Evolutionary conservation across 108 stramenopile genomes (phyloP).

Genomic region (Schizochytrium sp.): DNA sequence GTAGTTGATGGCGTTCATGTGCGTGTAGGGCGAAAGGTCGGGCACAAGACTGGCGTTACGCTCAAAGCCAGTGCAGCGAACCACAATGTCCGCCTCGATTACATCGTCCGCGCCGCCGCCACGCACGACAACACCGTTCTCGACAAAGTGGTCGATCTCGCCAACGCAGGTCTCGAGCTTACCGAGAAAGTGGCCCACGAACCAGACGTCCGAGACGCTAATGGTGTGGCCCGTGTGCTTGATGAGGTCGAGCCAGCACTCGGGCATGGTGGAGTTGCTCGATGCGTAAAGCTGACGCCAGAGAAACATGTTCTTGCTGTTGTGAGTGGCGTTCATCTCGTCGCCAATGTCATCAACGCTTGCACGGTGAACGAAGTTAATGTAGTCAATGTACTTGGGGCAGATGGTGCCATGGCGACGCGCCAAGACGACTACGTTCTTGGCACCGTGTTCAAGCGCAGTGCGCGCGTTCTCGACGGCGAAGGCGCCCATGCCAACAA

Average conservation of each 20-base stretch:
- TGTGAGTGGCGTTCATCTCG: background rate
- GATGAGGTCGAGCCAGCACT: background rate
- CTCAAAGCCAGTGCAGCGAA: background rate
- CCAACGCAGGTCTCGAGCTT: slow-evolving; percentile 9
- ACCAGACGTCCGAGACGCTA: background rate
- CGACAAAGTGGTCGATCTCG: slow-evolving; percentile 12
- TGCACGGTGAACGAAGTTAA: slow-evolving; percentile 3
- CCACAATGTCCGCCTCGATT: background rate
- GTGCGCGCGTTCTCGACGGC: slow-evolving; percentile 15
- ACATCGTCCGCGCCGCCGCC: background rate
- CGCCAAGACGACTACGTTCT: background rate
- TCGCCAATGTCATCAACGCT: background rate
- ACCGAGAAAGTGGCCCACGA: background rate
- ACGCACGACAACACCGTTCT: background rate
- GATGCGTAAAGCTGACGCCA: background rate
- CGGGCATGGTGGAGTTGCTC: background rate
- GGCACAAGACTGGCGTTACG: background rate
- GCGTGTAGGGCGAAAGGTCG: background rate
- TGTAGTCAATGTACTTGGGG: slow-evolving; percentile 21
- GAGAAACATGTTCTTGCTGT: slow-evolving; percentile 7
- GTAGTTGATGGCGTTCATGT: background rate
- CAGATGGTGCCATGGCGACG: background rate
- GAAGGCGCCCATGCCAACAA: slow-evolving; percentile 17
- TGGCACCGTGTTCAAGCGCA: slow-evolving; percentile 11
- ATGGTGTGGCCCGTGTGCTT: slow-evolving; percentile 17